Base-by-base conservation (phyloP, 1,284 basidiomycete genomes). In the Fomitiporia mediterranea region DNA sequence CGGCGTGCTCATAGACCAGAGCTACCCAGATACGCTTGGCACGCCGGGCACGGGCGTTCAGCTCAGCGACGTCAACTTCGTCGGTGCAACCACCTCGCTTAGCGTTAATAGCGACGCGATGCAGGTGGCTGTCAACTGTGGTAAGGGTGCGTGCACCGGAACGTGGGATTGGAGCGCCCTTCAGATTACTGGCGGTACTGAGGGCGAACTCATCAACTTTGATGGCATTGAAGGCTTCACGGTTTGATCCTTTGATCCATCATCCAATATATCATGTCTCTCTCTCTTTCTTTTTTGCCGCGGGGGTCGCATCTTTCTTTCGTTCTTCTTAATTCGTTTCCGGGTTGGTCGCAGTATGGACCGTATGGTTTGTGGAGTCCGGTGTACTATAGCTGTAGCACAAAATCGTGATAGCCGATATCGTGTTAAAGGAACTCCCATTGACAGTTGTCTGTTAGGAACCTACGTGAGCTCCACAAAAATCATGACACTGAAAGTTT, bases 111-210 rank as follows among this genome's bases (percentile, higher is more conserved):
- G 62, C 52, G 57, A 60, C 9, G 79, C 75, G 2, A 56, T 72
- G 40, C 69, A 60, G 25, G 66, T 75, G 28, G 73, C 70, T 4
- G 67, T 79, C 3, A 73, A 79, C 62, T 81, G 80, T 57, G 79
- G 78, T 11, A 28, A 37, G 0, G 71, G 69, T 25, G 67, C 75
- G 17, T 80, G 79, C 63, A 64, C 55, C 56, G 77, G 80, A 4
- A 69, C 67, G 0, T 83, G 82, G 81, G 66, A 81, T 61, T 84
- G 80, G 77, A 67, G 72, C 6, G 67, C 65, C 27, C 70, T 84
- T 48, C 65, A 70, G 51, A 72, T 74, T 6, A 70, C 69, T 4
- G 80, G 80, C 2, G 80, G 80, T 15, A 59, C 60, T 30, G 62
- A 63, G 7, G 75, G 78, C 58, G 59, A 62, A n/a, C 70, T 71